Base-by-base conservation (phyloP, 208 protist genomes). In the Leishmania gerbilli region DNA sequence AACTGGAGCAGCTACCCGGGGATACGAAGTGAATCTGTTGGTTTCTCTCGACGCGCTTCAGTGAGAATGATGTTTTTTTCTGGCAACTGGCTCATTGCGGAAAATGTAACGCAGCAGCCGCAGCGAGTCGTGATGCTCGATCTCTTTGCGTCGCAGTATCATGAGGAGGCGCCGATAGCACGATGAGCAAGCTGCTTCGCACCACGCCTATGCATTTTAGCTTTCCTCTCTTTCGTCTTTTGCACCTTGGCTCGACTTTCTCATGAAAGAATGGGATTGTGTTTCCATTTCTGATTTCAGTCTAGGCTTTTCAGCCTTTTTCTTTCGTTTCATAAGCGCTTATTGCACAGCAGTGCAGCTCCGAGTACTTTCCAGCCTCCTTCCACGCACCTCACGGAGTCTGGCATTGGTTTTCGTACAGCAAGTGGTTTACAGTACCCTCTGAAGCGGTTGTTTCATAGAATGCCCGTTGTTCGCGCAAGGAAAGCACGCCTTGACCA, bases 251-350 rank as follows among this genome's bases (percentile, higher is more conserved):
- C 37, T 31, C 74, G 42, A 47, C 27, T 58, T 80, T 19, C 0
- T 42, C 40, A 13, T 34, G 7, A 7, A 27, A 55, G 71, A 78
- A 81, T 71, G 5, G 53, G 31, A 67, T n/a, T n/a, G 55, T 34
- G 13, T 58, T 8, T 37, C 15, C 62, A 67, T 64, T 40, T 62
- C 9, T n/a, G 27, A 3, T 21, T 40, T 34, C 71, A 77, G 34
- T 58, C 42, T 45, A 82, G 87, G 89, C 89, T 92, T 89, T 83
- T 90, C 79, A 90, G 89, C 87, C 87, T 79, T 34, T 62, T 27
- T 62, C 56, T 80, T 47, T 79, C 3, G 1, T 5, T 53, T 13
- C 37, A 56, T n/a, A 34, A 78, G 9, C 53, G 15, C 37, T 27
- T 49, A 34, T 47, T 31, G 24, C 27, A 49, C 27, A 53, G 9